Conservation (phyloP, 176 grass and related monocot genomes). For the Chrysopogon serrulatus region DNA sequence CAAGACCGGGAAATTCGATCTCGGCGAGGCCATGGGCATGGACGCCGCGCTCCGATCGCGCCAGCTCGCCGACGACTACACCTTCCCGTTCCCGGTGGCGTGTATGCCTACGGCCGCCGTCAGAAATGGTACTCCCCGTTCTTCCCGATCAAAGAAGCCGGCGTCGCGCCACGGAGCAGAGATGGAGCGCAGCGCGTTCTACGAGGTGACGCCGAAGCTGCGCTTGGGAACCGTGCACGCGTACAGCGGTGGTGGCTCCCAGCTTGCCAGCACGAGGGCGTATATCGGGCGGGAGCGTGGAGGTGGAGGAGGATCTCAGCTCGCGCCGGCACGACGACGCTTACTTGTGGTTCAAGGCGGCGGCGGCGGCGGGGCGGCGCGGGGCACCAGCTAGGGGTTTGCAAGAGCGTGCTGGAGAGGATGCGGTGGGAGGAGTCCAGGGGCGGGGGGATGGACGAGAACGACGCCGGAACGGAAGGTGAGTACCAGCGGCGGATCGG, state of each 20-base stretch:
- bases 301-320: neutral
- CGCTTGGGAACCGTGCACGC: conserved; percentile 33
- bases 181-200: conserved; percentile 42
- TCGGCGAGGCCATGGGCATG: conserved; percentile 32
- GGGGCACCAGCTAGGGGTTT: conserved; percentile 33
- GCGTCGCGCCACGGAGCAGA: conserved; percentile 12
- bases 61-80: neutral
- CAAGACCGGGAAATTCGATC: conserved; percentile 14
- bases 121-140: conserved; percentile 63
- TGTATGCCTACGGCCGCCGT: neutral
- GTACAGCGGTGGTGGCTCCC: neutral
- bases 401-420: conserved; percentile 53
- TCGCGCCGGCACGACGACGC: conserved; percentile 10
- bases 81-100: neutral
- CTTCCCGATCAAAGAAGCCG: conserved; percentile 33
- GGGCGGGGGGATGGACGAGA: conserved; percentile 42
- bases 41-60: conserved; percentile 19
- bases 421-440: conserved; percentile 62
- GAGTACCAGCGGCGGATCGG: conserved; percentile 22
- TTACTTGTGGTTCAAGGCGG: conserved; percentile 65
- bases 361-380: neutral
- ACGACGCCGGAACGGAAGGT: conserved; percentile 9
- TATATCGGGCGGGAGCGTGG: conserved; percentile 15
- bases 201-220: conserved; percentile 46
- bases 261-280: conserved; percentile 17